A percentile compares a stretch with the other conserved stretches of the same genome.
Conservation (phyloP, 1,284 basidiomycete genomes). For the Schizopora paradoxa region DNA sequence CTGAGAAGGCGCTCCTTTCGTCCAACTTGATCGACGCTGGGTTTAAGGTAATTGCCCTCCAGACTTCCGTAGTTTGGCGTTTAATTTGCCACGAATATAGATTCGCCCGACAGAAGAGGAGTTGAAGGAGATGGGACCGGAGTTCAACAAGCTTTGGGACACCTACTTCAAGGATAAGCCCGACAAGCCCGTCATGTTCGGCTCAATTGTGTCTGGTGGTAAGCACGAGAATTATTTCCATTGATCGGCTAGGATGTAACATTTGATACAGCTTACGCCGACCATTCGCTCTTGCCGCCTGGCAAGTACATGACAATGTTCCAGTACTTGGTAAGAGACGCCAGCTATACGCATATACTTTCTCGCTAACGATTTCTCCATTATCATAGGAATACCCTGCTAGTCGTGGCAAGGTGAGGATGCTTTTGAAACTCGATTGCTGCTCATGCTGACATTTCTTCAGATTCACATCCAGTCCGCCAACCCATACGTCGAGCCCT, state of each 20-base stretch:
- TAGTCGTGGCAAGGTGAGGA: constrained; percentile 52
- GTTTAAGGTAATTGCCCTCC: constrained; percentile 45
- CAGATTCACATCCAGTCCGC: constrained; percentile 61
- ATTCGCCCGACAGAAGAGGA: constrained; percentile 65
- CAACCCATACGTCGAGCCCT: constrained; percentile 58
- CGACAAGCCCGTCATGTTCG: constrained; percentile 73
- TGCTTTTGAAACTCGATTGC: not conserved
- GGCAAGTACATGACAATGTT: constrained; percentile 73
- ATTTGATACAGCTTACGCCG: constrained; percentile 48
- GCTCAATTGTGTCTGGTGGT: constrained; percentile 58
- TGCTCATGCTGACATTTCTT: constrained; percentile 14
- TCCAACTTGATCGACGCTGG: constrained; percentile 71
- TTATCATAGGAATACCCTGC: constrained; percentile 53
- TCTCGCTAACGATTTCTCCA: not conserved
- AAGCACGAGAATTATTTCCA: constrained; percentile 12
- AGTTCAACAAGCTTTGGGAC: constrained; percentile 64
- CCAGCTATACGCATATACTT: constrained; percentile 1
- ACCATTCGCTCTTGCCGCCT: constrained; percentile 62
- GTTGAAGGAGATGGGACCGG: constrained; percentile 71
- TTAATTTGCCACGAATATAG: constrained; percentile 25
- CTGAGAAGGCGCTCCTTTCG: constrained; percentile 61
- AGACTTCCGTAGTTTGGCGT: constrained; percentile 2
- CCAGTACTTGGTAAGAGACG: constrained; percentile 57
- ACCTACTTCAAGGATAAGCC: constrained; percentile 71
- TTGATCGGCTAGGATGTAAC: not conserved